Base-by-base conservation (phyloP, 768 basidiomycete genomes). In the Boletus insuetus region DNA sequence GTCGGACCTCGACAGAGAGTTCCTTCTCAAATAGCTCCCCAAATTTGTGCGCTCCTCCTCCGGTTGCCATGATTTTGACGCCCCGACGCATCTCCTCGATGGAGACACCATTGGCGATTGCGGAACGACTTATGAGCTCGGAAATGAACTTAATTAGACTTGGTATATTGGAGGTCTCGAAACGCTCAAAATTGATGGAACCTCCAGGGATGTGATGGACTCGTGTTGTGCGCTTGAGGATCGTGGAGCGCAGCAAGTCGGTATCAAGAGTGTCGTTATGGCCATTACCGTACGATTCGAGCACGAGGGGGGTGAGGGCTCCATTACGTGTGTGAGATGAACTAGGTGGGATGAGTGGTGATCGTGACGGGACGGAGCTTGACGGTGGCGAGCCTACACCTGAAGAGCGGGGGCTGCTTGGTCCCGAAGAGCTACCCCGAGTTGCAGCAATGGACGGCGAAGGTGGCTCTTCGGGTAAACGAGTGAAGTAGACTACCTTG, bases 401-500 rank as follows among this genome's bases (percentile, higher is more conserved):
- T 73, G 58, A 79, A 67, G 54, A 75, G 3, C 70, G 79, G 42
- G 81, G 64, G 53, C 72, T 73, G 65, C 77, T 79, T 19, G 67
- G 68, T n/a, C 72, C 72, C 53, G 77, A 76, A 53, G 76, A 78
- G 39, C 80, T 83, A 16, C 84, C 86, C 20, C 72, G 73, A 13
- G 86, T 85, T 1, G 87, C 84, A 54, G 69, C 76, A 40, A 85
- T 67, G 13, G 87, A 85, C 8, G 91, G 89, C 8, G 91, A 89
- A 31, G 84, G 78, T n/a, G 88, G 87, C 4, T 89, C 88, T 52
- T 90, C 87, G 4, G 90, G 86, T 9, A 94, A 94, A 46, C 97
- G 89, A 43, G 96, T 98, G 73, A 98, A 98, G 75, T 98, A 99
- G 63, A 97, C 93, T 49, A 99, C 91, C 73, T 99, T 99, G 57